Evolutionary conservation across 148 eudicot genomes (phyloP).

Genomic region (Heliosperma pusillum): DNA sequence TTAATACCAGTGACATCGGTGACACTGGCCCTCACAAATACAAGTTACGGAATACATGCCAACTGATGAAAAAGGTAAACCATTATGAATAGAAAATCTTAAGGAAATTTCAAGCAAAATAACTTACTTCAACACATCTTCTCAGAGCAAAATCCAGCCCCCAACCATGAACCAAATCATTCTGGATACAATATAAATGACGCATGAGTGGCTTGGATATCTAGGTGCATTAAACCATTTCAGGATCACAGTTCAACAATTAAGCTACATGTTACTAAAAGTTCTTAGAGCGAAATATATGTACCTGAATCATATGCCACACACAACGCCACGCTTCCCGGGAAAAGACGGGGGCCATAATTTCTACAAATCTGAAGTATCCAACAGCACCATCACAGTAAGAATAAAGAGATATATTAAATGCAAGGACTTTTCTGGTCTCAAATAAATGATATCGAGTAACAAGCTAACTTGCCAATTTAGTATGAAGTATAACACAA

Average conservation of each 20-base stretch:
- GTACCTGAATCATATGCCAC: slow-evolving; percentile 85
- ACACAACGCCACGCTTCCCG: slow-evolving; percentile 77
- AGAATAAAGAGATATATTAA: neutral
- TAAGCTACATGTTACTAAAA: neutral
- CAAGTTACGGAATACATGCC: too few relatives aligned
- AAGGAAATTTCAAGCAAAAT: neutral
- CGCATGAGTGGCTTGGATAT: neutral
- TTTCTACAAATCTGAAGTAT: slow-evolving; percentile 62
- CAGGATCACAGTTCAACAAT: neutral
- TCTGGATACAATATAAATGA: slow-evolving; percentile 35
- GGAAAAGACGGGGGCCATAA: slow-evolving; percentile 81
- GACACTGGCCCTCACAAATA: too few relatives aligned
- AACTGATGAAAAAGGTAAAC: too few relatives aligned
- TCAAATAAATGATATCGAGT: neutral
- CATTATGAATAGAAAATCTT: too few relatives aligned
- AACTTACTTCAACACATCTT: slow-evolving; percentile 81
- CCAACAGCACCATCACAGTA: slow-evolving; percentile 5
- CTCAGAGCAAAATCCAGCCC: slow-evolving; percentile 91
- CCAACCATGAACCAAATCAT: slow-evolving; percentile 97
- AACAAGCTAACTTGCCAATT: too few relatives aligned
- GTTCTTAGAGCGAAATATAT: neutral
- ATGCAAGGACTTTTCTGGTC: neutral
- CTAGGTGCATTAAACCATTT: neutral
- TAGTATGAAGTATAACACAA: neutral
- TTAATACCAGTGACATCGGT: too few relatives aligned